Base-by-base conservation (phyloP, 2,329 filamentous ascomycete species). In the Exophiala xenobiotica region DNA sequence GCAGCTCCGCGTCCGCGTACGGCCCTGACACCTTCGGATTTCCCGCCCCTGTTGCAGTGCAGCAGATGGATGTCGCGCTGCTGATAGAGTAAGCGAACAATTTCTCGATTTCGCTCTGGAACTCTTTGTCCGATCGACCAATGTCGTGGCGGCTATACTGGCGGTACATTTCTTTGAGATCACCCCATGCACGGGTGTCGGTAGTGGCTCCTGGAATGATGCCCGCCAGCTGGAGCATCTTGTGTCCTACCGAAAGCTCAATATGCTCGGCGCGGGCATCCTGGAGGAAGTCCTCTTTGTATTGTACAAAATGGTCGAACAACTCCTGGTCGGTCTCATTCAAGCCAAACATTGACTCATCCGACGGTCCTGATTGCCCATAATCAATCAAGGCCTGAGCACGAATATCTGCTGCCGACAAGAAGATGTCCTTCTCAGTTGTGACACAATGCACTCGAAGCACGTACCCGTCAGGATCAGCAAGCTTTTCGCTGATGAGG, bases 381-480 rank as follows among this genome's bases (percentile, higher is more conserved):
- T n/a, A n/a, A n/a, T n/a, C n/a, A n/a, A n/a, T n/a, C n/a, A n/a
- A n/a, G n/a, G 8, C 12, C 27, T 26, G 35, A 12, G 41, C 50
- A 16, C 50, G 35, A 12, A n/a, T 26, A 39, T n/a, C 44, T 11
- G 29, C 44, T 33, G 2, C 3, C n/a, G 26, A 26, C 3, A 51
- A 5, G 18, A 45, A 20, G 11, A 46, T 45, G 4, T 22, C 23
- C 23, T 31, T 45, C 27, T 51, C 48, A 4, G 48, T 45, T 29
- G 45, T 45, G 23, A 45, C 35, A 41, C 48, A 45, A 33, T 51
- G 48, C 14, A 45, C 22, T 11, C 48, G 40, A 8, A 51, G 6
- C 7, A 51, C n/a, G 19, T 46, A 51, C 24, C 8, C 31, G 9
- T n/a, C 14, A 9, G n/a, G 11, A 4, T 12, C 3, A 9, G 2